These are phyloP conservation scores for Russula vinacea DNA, from an alignment of 768 basidiomycete species.

Conservation along the genomic window DNA sequence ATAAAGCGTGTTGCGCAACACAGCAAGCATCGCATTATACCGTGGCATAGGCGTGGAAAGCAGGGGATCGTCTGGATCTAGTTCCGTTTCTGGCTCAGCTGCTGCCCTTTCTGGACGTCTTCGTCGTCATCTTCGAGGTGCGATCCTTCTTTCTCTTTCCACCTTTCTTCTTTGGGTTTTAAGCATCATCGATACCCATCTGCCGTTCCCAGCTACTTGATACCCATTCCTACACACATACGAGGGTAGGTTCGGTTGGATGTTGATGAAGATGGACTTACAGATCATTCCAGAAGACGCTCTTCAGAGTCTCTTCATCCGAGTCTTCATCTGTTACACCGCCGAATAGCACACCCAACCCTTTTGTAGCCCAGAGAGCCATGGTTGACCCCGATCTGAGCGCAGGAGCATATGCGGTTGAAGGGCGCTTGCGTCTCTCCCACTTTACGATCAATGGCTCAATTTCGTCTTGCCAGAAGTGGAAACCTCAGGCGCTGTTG, in stretches of 20 bases:
- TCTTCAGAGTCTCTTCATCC: constrained; percentile 79
- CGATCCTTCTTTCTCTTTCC: constrained; percentile 39
- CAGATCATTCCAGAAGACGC: constrained; percentile 86
- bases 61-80: constrained; percentile 62
- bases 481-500: constrained; percentile 27
- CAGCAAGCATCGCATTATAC: constrained; percentile 87
- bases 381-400: constrained; percentile 83
- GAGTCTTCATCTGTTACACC: constrained; percentile 87
- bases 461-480: constrained; percentile 39
- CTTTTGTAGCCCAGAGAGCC: constrained; percentile 69
- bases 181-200: constrained; percentile 75
- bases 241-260: not conserved
- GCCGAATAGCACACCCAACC: constrained; percentile 77
- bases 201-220: constrained; percentile 66
- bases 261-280: constrained; percentile 37
- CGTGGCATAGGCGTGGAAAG: constrained; percentile 63
- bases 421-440: constrained; percentile 75
- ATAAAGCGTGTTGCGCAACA: constrained; percentile 80
- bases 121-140: constrained; percentile 26
- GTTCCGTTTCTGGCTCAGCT: constrained; percentile 45
- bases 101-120: constrained; percentile 31
- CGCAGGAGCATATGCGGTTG: constrained; percentile 67
- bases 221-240: constrained; percentile 62
- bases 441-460: constrained; percentile 65
- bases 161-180: constrained; percentile 57